Base-by-base conservation (phyloP, 768 basidiomycete species). In the Xerocomellus intermedius region DNA sequence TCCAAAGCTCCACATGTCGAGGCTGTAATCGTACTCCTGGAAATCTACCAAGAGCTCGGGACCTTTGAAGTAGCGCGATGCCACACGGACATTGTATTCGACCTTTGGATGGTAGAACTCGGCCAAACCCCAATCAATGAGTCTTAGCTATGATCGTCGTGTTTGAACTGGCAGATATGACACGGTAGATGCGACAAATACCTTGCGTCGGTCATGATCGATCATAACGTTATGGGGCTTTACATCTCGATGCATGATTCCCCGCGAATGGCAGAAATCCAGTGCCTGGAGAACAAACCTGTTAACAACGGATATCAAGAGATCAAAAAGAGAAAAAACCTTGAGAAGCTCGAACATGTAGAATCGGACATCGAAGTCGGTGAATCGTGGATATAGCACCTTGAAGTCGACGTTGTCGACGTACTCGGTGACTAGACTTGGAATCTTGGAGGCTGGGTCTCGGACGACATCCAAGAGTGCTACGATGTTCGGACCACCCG, bases 221-320 rank as follows among this genome's bases (percentile, higher is more conserved):
- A 98, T 98, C 94, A 98, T 98, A 51, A 98, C 94, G 73, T 98
- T 98, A 74, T 97, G 94, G 13, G 96, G 96, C 69, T 98, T 98
- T 55, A 98, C 96, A 70, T 98, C 96, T 63, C 96, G 80, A 71
- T 98, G 95, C 94, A 98, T 98, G 71, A 98, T 98, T 9, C 96
- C 96, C 64, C 95, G 94, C 30, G 96, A 98, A 73, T 98, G 96
- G 65, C 96, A 98, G 71, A 86, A 98, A 74, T 98, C 96, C 69
- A 98, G 77, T 5, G 96, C 96, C 91, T 93, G 55, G 39, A 46
- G 42, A 48, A 49, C 12, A 22, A 52, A 37, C 44, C 44, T 7
- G 41, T 47, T 33, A 30, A 52, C 26, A 16, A 49, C 28, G 44
- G 32, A 45, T 24, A 48, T 42, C 28, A 33, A 33, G 32, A 30